These are phyloP conservation scores for Penicillium egyptiacum DNA, from an alignment of 495 filamentous ascomycete species.

Conservation along the genomic window DNA sequence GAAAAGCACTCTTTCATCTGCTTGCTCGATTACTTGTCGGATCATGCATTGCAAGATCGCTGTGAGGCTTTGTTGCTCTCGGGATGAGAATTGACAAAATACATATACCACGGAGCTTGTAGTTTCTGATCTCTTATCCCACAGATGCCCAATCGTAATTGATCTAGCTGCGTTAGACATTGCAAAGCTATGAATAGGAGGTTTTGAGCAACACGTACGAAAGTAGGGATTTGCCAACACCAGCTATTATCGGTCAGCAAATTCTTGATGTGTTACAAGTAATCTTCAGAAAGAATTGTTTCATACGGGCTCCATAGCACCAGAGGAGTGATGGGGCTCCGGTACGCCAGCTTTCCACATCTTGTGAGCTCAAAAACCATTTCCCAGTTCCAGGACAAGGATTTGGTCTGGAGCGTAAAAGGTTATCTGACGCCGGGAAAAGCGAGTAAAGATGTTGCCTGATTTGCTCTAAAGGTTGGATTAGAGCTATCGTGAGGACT, in stretches of 20 bases:
- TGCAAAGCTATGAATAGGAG: not conserved
- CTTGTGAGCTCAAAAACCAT: not conserved
- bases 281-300: not conserved
- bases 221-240: not conserved
- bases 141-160: not conserved
- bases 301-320: not conserved
- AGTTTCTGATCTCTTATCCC: not conserved
- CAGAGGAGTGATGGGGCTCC: not conserved
- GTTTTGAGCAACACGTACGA: not conserved
- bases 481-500: not conserved
- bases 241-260: not conserved
- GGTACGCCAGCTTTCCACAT: not conserved
- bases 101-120: not conserved
- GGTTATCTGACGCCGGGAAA: not conserved
- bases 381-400: not conserved
- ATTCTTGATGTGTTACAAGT: not conserved
- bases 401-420: not conserved
- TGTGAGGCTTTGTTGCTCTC: not conserved
- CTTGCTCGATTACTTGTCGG: not conserved
- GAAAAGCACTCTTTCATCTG: not conserved
- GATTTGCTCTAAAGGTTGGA: not conserved
- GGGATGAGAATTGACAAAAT: not conserved
- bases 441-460: not conserved
- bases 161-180: not conserved
- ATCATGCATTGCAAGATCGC: not conserved